Evolutionary conservation across 2,329 filamentous ascomycete species (phyloP).

Genomic region (Emergomyces africanus): DNA sequence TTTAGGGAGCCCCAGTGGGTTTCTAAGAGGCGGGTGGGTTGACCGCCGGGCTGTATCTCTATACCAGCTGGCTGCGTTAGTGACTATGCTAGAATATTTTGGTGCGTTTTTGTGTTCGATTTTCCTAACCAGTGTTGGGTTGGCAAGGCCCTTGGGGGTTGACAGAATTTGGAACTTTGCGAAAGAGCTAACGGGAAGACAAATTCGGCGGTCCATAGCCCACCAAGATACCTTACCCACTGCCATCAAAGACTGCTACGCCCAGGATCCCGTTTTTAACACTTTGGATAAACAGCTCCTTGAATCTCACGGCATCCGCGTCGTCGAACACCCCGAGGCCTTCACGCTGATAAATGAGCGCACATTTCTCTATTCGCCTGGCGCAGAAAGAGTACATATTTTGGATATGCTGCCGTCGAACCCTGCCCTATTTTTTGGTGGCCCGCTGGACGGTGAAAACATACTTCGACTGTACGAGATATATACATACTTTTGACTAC

Average conservation of each 20-base stretch:
- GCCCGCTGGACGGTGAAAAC: conserved; percentile 19
- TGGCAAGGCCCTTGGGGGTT: not conserved
- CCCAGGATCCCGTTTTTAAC: conserved; percentile 43
- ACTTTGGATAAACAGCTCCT: conserved; percentile 27
- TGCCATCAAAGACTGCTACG: conserved; percentile 37
- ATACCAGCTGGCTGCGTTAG: conserved; percentile 29
- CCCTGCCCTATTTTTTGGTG: conserved; percentile 48
- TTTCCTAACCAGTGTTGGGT: no score
- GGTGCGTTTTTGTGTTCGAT: conserved; percentile 17
- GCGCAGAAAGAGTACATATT: conserved; percentile 41
- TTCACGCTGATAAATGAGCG: conserved; percentile 37
- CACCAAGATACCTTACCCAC: not conserved
- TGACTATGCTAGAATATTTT: conserved; percentile 16
- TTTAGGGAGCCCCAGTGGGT: conserved; percentile 30
- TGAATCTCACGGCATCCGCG: conserved; percentile 21
- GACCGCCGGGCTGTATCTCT: conserved; percentile 29
- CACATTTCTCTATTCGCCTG: conserved; percentile 50
- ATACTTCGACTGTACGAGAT: conserved; percentile 1
- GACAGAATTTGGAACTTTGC: not conserved
- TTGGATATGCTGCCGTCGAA: conserved; percentile 35
- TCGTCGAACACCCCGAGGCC: conserved; percentile 37
- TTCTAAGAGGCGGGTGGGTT: conserved; percentile 30
- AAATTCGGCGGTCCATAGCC: not conserved
- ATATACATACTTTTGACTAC: not conserved
- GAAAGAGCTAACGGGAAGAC: conserved; percentile 1